Evolutionary conservation across 1,284 basidiomycete genomes (phyloP), one percentile per base, ranked within the genome.

Genomic region (Coniophora puteana): DNA sequence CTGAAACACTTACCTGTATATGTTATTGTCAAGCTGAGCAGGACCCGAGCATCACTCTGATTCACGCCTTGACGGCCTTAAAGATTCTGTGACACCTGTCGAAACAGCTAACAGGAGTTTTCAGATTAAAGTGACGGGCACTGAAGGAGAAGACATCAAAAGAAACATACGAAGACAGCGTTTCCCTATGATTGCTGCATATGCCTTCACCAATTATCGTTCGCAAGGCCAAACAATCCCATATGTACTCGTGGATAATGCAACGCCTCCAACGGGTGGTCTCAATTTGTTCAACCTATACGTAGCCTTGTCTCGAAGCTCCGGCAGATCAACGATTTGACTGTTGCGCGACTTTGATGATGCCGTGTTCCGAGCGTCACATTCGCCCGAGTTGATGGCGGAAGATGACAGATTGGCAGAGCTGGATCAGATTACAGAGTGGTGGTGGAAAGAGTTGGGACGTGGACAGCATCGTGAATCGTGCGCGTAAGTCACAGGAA

Each of bases 171-270:
- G 14, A 12, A 44, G 52, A 1, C 20, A 17, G 1, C 58, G 64
- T 33, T 53, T 55, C 20, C 59, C 59, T 7, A 46, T 65, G 12
- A 59, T 56, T 6, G 45, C 44, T 4, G 58, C 61, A 13, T 63
- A 63, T 32, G 57, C 59, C 0, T 66, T 65, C 49, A 65, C 62
- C 1, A 57, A 65, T 36, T 65, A 64, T 43, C 47, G 52, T 2
- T 41, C 59, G 0, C 59, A 64, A 49, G 62, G 61, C 1, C 59
- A 63, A 42, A 65, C 59, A 0, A 52, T 63, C 12, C 26, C 32
- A 4, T 36, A 44, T 23, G 56, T 65, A 5, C 41, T 65, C 5
- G 52, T 65, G 1, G 59, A 65, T 38, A 53, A 64, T 4, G 55
- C 52, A 14, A 47, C 35, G 20, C 62, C 56, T n/a, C 59, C 60